Percentiles rank a stretch among this genome's conserved stretches.
Conservation (phyloP, 1,284 basidiomycete species). For the Coniferiporia sulphurascens region DNA sequence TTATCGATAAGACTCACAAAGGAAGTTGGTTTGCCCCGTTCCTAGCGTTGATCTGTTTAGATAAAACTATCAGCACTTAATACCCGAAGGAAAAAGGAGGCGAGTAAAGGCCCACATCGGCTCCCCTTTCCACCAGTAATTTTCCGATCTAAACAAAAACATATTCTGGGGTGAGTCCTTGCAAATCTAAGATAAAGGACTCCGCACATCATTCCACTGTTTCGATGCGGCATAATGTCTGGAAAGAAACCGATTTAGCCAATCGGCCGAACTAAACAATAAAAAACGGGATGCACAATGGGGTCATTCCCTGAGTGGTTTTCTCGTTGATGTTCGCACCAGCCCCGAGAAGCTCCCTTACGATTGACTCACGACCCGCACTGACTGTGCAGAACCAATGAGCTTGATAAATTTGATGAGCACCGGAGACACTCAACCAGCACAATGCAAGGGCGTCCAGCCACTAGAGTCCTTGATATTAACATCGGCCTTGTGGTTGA, state of each 20-base stretch:
- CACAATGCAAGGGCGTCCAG: slow-evolving; percentile 87
- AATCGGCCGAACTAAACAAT: background rate
- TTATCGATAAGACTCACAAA: slow-evolving; percentile 48
- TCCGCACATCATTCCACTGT: slow-evolving; percentile 74
- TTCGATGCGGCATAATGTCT: slow-evolving; percentile 96
- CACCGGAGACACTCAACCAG: slow-evolving; percentile 47
- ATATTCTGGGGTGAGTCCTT: slow-evolving; percentile 27
- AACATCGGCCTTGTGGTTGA: slow-evolving; percentile 69
- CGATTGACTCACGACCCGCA: slow-evolving; percentile 75
- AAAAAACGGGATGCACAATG: slow-evolving; percentile 55
- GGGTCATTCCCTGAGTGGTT: slow-evolving; percentile 85
- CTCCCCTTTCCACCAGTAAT: slow-evolving; percentile 78
- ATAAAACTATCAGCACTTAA: slow-evolving; percentile 20
- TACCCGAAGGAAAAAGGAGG: background rate
- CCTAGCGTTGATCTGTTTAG: slow-evolving; percentile 76
- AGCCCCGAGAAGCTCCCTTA: slow-evolving; percentile 76
- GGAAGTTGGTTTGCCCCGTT: slow-evolving; percentile 90
- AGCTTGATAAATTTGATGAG: slow-evolving; percentile 1
- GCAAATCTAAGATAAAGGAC: slow-evolving; percentile 10
- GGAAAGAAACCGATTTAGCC: background rate
- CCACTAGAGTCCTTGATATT: slow-evolving; percentile 69
- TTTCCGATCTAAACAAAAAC: slow-evolving; percentile 70
- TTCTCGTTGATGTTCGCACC: slow-evolving; percentile 79
- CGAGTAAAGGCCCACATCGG: slow-evolving; percentile 60
- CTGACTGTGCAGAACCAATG: slow-evolving; percentile 47